These are phyloP conservation scores for Ambrosia artemisiifolia DNA, from an alignment of 129 eudicot genomes.

Conservation along the genomic window DNA sequence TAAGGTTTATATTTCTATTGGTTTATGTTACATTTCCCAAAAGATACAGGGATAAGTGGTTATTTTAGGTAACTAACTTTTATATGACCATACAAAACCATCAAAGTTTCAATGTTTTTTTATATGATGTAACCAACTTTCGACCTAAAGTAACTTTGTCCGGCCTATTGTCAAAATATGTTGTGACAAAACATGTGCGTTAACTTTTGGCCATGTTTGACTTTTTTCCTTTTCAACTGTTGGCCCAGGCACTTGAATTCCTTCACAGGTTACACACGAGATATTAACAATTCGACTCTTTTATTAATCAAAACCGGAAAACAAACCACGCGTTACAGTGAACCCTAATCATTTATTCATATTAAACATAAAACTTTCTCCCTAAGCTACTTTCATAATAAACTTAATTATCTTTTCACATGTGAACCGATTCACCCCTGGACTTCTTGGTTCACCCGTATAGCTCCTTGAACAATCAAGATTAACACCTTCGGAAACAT, in stretches of 20 bases:
- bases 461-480: too few species aligned
- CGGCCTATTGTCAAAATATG: neutral
- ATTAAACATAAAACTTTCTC: too few species aligned
- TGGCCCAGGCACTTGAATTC: too few species aligned
- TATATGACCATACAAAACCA: neutral
- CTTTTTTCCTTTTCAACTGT: neutral
- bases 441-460: too few species aligned
- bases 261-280: too few species aligned
- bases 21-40: constrained; percentile 3
- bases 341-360: too few species aligned
- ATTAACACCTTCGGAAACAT: neutral
- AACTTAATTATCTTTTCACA: too few species aligned
- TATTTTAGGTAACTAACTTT: neutral
- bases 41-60: neutral
- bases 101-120: neutral
- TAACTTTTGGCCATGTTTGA: neutral
- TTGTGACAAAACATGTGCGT: neutral
- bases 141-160: neutral
- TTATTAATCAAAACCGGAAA: too few species aligned
- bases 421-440: too few species aligned
- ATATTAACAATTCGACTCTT: too few species aligned
- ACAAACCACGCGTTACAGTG: too few species aligned
- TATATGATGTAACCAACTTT: neutral
- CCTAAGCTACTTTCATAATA: too few species aligned
- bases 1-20: constrained; percentile 21